phyloP scores from a whole-genome alignment of 208 protist genomes.

The Trypanosoma cruzi region DNA sequence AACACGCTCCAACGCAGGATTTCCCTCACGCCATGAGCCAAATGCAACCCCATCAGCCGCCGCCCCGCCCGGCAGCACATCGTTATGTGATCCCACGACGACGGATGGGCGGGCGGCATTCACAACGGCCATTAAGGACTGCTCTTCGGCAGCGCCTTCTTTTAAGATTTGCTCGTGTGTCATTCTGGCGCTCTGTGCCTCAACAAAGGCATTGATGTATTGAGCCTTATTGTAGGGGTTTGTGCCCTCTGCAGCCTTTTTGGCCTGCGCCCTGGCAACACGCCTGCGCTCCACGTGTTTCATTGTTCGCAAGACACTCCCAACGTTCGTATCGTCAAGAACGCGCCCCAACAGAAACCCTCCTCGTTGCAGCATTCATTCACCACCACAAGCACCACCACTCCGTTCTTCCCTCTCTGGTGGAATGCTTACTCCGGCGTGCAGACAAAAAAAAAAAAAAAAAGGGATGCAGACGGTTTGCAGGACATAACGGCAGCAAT shows the following conservation, averaged over 20 bases:
- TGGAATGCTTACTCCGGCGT: no score
- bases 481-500: background rate
- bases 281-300: conserved; percentile 20
- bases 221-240: conserved; percentile 62
- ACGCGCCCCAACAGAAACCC: background rate
- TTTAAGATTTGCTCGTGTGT: conserved; percentile 6
- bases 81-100: background rate
- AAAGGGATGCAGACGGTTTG: background rate
- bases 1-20: conserved; percentile 13
- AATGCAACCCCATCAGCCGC: conserved; percentile 2
- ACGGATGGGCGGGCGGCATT: background rate
- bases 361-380: background rate
- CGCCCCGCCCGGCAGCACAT: background rate
- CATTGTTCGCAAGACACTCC: conserved; percentile 21
- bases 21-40: conserved; percentile 29
- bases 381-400: background rate
- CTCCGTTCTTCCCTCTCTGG: background rate
- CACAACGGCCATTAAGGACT: conserved; percentile 5
- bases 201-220: conserved; percentile 71
- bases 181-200: conserved; percentile 48
- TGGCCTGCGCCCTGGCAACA: background rate
- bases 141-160: conserved; percentile 9
- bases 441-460: no score
- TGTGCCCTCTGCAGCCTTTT: conserved; percentile 19
- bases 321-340: background rate